Percentiles rank a stretch among this genome's conserved stretches.
These are phyloP conservation scores for Vigna reflexopilosa DNA, from an alignment of 306 rosid genomes.

Conservation along the genomic window DNA sequence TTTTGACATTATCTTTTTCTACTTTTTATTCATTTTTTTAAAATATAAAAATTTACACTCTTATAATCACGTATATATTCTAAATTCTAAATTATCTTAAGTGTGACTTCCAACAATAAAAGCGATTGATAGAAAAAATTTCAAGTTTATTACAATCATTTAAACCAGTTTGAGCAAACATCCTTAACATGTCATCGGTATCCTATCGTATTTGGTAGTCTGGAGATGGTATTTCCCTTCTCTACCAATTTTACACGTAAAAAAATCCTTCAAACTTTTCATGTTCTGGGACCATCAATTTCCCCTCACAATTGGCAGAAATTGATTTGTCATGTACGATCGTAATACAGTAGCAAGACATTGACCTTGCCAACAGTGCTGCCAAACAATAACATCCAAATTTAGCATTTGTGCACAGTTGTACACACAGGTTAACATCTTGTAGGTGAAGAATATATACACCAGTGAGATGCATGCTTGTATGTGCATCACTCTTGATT, in stretches of 20 bases:
- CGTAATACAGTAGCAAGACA: slow-evolving; percentile 25
- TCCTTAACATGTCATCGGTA: too few relatives aligned
- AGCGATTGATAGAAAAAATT: too few relatives aligned
- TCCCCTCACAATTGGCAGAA: slow-evolving; percentile 29
- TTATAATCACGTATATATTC: too few relatives aligned
- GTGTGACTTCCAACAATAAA: too few relatives aligned
- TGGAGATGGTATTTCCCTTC: not conserved
- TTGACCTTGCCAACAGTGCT: slow-evolving; percentile 42
- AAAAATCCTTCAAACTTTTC: not conserved
- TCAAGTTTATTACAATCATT: too few relatives aligned
- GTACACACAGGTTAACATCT: slow-evolving; percentile 29
- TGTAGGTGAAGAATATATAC: slow-evolving; percentile 19
- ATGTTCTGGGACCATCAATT: slow-evolving; percentile 59
- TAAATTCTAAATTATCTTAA: too few relatives aligned
- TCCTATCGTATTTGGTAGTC: not conserved
- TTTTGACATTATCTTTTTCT: too few relatives aligned
- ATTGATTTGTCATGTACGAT: slow-evolving; percentile 44
- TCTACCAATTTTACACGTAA: too few relatives aligned
- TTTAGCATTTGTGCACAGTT: not conserved
- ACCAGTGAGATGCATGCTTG: not conserved
- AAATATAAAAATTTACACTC: too few relatives aligned
- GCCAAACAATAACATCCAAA: slow-evolving; percentile 43
- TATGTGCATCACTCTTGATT: slow-evolving; percentile 9
- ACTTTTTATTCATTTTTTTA: too few relatives aligned
- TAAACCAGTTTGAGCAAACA: too few relatives aligned